These are phyloP conservation scores for Monascus ruber DNA, from an alignment of 2,329 filamentous ascomycete species.

Conservation along the genomic window DNA sequence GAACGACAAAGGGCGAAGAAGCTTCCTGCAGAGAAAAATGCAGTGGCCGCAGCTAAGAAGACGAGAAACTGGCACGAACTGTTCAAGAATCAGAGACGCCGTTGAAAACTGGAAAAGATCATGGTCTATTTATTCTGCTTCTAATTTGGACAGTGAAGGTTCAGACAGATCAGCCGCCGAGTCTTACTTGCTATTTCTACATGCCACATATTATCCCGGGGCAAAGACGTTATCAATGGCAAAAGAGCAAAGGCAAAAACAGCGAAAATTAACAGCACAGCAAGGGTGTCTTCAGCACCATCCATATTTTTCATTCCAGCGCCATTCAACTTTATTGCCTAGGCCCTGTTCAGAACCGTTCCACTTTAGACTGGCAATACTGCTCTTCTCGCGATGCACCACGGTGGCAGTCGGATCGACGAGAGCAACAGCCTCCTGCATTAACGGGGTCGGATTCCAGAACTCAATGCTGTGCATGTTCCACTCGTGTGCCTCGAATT, in stretches of 20 bases:
- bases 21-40: conserved; percentile 10
- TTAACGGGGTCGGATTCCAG: conserved; percentile 64
- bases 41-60: conserved; percentile 19
- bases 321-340: conserved; percentile 33
- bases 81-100: conserved; percentile 26
- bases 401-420: conserved; percentile 27
- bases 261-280: neutral
- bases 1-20: conserved; percentile 19
- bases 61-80: conserved; percentile 34
- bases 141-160: too few species aligned
- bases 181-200: neutral
- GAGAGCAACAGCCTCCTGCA: conserved; percentile 33
- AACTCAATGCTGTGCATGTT: conserved; percentile 58
- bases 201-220: neutral
- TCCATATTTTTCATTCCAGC: conserved; percentile 38
- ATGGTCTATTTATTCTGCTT: too few species aligned
- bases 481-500: conserved; percentile 61
- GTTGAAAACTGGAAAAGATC: neutral
- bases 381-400: conserved; percentile 35
- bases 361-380: conserved; percentile 38
- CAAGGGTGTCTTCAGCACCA: conserved; percentile 30
- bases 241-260: too few species aligned
- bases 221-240: too few species aligned
- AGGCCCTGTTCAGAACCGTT: conserved; percentile 27
- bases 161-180: too few species aligned